Evolutionary conservation across 805 yeast species (phyloP).

Genomic region (Cyberlindnera lachancei): DNA sequence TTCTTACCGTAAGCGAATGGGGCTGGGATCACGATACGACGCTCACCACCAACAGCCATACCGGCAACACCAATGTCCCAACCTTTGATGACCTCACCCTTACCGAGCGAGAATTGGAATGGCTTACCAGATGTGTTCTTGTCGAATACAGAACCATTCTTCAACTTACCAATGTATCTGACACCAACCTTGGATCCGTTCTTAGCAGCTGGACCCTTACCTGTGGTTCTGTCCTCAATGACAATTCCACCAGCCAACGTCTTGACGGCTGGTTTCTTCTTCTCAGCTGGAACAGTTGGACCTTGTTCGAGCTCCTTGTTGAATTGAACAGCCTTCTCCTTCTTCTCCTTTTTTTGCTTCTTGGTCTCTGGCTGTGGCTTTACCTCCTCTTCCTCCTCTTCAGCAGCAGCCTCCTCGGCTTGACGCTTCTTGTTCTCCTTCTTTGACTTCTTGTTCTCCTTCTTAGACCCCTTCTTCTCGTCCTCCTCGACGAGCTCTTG

Average conservation of each 20-base stretch:
- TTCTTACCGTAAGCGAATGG: slow-evolving; percentile 94
- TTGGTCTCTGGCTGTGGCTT: slow-evolving; percentile 22
- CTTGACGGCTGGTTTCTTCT: slow-evolving; percentile 59
- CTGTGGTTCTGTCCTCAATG: slow-evolving; percentile 85
- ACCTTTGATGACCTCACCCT: slow-evolving; percentile 97
- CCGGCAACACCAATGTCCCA: slow-evolving; percentile 99
- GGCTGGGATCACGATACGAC: slow-evolving; percentile 94
- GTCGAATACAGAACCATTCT: slow-evolving; percentile 94
- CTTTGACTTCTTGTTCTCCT: slow-evolving; percentile 18
- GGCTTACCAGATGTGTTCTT: slow-evolving; percentile 97
- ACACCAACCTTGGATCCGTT: slow-evolving; percentile 87
- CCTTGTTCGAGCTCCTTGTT: slow-evolving; percentile 90
- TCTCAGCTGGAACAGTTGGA: slow-evolving; percentile 50
- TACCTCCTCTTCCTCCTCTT: slow-evolving; percentile 31
- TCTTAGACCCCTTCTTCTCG: slow-evolving; percentile 26
- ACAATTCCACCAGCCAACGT: slow-evolving; percentile 89
- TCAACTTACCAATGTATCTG: slow-evolving; percentile 95
- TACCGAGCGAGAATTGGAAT: slow-evolving; percentile 82
- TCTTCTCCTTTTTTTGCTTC: slow-evolving; percentile 24
- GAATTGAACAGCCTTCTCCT: slow-evolving; percentile 79
- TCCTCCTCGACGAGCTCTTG: slow-evolving; percentile 68
- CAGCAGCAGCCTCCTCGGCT: slow-evolving; percentile 39
- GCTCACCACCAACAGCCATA: slow-evolving; percentile 98
- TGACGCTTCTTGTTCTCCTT: slow-evolving; percentile 28
- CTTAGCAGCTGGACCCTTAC: slow-evolving; percentile 85